A percentile compares a stretch with the other conserved stretches of the same genome.
These are phyloP conservation scores for Lachnellula subtilissima DNA, from an alignment of 2,329 filamentous ascomycete genomes.

Conservation along the genomic window DNA sequence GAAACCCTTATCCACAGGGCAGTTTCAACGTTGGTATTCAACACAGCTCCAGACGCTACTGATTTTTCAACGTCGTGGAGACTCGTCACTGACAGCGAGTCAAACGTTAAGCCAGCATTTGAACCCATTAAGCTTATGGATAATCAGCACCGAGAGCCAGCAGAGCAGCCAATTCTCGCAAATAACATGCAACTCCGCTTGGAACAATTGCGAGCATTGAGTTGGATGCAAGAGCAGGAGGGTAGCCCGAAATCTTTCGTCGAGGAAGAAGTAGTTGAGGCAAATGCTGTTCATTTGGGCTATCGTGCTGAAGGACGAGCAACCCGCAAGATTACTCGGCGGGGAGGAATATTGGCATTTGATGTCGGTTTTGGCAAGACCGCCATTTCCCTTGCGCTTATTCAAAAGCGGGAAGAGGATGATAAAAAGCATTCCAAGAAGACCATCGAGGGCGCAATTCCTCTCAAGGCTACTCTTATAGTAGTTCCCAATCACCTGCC, in stretches of 20 bases:
- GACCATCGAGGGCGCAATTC: conserved; percentile 12
- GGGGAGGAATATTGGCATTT: conserved; percentile 59
- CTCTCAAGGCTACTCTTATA: conserved; percentile 54
- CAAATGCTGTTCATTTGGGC: conserved; percentile 41
- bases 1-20: conserved; percentile 41
- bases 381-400: conserved; percentile 51
- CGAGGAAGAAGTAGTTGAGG: conserved; percentile 55
- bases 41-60: neutral
- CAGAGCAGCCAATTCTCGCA: conserved; percentile 26
- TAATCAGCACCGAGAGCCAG: neutral
- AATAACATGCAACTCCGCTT: conserved; percentile 38
- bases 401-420: conserved; percentile 41
- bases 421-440: neutral
- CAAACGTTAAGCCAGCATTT: conserved; percentile 31
- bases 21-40: conserved; percentile 1
- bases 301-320: conserved; percentile 55
- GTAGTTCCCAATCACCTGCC: conserved; percentile 52
- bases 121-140: conserved; percentile 14
- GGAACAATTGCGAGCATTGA: conserved; percentile 50
- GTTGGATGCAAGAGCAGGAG: conserved; percentile 58
- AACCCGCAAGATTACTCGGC: conserved; percentile 37
- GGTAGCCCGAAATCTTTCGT: conserved; percentile 42
- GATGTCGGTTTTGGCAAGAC: conserved; percentile 66
- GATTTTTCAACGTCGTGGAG: conserved; percentile 39
- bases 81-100: conserved; percentile 41